A percentile compares a stretch with the other conserved stretches of the same genome.
These are phyloP conservation scores for Coemansia umbellata DNA, from an alignment of 192 early-diverging fungal species.

Conservation along the genomic window DNA sequence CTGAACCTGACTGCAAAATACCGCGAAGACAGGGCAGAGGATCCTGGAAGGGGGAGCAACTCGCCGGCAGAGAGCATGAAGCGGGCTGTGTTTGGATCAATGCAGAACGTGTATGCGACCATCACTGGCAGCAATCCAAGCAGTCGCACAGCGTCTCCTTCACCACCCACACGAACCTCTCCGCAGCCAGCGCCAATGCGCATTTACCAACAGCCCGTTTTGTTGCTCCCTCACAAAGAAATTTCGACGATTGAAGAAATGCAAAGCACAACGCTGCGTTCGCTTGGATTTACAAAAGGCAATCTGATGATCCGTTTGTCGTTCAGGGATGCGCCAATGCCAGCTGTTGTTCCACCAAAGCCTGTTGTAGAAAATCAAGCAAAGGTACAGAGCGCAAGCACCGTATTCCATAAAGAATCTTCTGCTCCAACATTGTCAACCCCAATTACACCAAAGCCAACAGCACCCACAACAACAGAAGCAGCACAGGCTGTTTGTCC, in stretches of 20 bases:
- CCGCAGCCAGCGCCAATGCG: background rate
- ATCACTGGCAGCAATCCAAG: background rate
- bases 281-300: slow-evolving; percentile 65
- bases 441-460: too few species aligned
- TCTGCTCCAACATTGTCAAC: too few species aligned
- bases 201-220: slow-evolving; percentile 30
- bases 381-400: too few species aligned
- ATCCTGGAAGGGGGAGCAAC: background rate
- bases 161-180: background rate
- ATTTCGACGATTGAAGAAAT: slow-evolving; percentile 56
- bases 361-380: too few species aligned
- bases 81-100: background rate
- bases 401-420: too few species aligned
- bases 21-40: background rate
- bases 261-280: slow-evolving; percentile 64
- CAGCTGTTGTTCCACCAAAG: background rate
- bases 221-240: slow-evolving; percentile 46
- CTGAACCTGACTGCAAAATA: slow-evolving; percentile 29
- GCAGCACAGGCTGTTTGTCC: too few species aligned
- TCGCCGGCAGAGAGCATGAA: background rate
- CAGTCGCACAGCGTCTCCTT: background rate
- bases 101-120: background rate
- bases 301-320: slow-evolving; percentile 68
- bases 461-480: too few species aligned
- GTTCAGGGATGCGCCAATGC: slow-evolving; percentile 44